Percentiles rank a stretch among this genome's conserved stretches.
Conservation (phyloP, 2,329 filamentous ascomycete species). For the Colletotrichum musae region DNA sequence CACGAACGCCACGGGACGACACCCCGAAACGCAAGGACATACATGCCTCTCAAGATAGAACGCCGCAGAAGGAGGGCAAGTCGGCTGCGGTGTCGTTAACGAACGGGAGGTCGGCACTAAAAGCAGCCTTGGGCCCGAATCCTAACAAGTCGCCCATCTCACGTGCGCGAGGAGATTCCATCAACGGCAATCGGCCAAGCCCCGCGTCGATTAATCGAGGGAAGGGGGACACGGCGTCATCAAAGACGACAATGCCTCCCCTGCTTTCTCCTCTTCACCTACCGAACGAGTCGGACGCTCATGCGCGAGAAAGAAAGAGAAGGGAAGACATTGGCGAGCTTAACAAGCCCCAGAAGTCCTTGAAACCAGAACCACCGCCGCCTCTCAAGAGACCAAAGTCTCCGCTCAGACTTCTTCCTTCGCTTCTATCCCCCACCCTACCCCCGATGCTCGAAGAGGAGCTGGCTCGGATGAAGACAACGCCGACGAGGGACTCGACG, state of each 20-base stretch:
- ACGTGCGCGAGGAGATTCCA: constrained; percentile 56
- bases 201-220: constrained; percentile 51
- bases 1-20: constrained; percentile 52
- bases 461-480: constrained; percentile 54
- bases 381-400: constrained; percentile 56
- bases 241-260: constrained; percentile 62
- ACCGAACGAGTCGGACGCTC: constrained; percentile 52
- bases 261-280: constrained; percentile 68
- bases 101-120: constrained; percentile 55
- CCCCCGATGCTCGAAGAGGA: constrained; percentile 66
- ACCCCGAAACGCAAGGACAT: constrained; percentile 49
- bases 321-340: constrained; percentile 43
- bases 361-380: constrained; percentile 44
- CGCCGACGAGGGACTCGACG: constrained; percentile 43
- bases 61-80: constrained; percentile 48
- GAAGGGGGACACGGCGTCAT: constrained; percentile 53
- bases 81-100: constrained; percentile 46
- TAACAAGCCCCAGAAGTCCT: constrained; percentile 17
- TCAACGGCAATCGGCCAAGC: constrained; percentile 59
- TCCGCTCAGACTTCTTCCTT: constrained; percentile 60
- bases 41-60: constrained; percentile 48
- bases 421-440: constrained; percentile 69
- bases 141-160: constrained; percentile 53
- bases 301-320: constrained; percentile 48
- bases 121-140: constrained; percentile 45